These are phyloP conservation scores for Xanthoconium stramineum DNA, from an alignment of 768 basidiomycete species.

Conservation along the genomic window DNA sequence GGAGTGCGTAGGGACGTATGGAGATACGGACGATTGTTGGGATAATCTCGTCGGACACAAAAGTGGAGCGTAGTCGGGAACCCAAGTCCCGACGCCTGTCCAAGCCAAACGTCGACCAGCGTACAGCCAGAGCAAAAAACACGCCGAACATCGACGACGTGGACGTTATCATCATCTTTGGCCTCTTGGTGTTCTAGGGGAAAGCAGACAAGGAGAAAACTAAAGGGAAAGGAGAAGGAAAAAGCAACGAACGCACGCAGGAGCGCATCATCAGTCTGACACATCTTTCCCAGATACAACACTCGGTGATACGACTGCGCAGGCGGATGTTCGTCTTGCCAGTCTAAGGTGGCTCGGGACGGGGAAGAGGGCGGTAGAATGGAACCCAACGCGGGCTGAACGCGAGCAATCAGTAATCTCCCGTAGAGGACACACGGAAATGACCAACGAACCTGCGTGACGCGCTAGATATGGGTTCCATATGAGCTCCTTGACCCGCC, in stretches of 20 bases:
- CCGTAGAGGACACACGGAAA: constrained; percentile 7
- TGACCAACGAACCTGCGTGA: constrained; percentile 41
- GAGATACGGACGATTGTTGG: constrained; percentile 77
- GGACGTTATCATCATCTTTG: neutral
- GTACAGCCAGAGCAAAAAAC: neutral
- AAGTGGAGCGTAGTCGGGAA: constrained; percentile 27
- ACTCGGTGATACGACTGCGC: constrained; percentile 75
- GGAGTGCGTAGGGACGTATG: constrained; percentile 55
- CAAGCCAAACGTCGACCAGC: constrained; percentile 3
- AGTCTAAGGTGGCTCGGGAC: constrained; percentile 41
- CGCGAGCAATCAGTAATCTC: constrained; percentile 11
- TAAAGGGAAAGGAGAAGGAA: neutral
- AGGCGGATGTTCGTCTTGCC: constrained; percentile 77
- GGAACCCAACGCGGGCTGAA: too few relatives aligned
- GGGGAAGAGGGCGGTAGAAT: too few relatives aligned
- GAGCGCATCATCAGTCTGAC: constrained; percentile 82
- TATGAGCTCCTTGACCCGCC: constrained; percentile 76
- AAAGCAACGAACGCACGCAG: constrained; percentile 44
- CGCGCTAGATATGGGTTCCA: constrained; percentile 76
- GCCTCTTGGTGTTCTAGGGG: neutral
- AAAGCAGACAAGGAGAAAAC: neutral
- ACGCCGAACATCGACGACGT: neutral
- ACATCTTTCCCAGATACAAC: constrained; percentile 71
- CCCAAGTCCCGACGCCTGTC: constrained; percentile 22
- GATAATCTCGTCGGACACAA: constrained; percentile 25